Conservation (phyloP, 1,284 basidiomycete genomes). For the Rhodotorula sp. region DNA sequence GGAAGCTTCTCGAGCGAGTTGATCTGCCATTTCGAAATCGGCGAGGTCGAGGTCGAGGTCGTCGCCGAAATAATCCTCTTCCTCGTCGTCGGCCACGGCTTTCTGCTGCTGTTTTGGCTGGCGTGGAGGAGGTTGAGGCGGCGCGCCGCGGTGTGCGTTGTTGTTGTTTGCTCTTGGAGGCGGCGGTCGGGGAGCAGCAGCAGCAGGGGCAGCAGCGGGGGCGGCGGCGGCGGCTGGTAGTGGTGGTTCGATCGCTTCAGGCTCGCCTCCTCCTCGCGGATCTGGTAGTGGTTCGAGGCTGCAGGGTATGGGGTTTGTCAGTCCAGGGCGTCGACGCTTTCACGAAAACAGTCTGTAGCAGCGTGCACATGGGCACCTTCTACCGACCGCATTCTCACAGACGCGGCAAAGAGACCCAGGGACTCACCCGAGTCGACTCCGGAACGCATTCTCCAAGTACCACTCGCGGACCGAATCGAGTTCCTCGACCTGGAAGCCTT, state of each 20-base stretch:
- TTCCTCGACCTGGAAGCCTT: slow-evolving; percentile 40
- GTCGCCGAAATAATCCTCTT: background rate
- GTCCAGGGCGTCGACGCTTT: background rate
- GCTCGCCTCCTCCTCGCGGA: background rate
- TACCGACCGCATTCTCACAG: background rate
- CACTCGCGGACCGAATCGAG: slow-evolving; percentile 22
- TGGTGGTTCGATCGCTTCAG: background rate
- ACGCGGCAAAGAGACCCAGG: fast-evolving
- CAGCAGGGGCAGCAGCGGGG: background rate
- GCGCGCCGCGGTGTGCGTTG: background rate
- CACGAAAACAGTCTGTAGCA: background rate
- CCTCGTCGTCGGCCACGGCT: background rate
- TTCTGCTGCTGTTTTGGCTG: background rate
- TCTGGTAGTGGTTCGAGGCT: slow-evolving; percentile 16
- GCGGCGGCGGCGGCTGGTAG: background rate
- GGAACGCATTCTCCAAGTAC: slow-evolving; percentile 28
- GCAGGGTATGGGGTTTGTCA: background rate
- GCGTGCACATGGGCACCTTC: background rate
- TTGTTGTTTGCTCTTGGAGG: background rate
- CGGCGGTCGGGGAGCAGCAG: background rate
- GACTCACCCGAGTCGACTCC: slow-evolving; percentile 27
- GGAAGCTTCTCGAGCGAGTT: background rate
- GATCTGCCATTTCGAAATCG: background rate
- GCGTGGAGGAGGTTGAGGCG: background rate
- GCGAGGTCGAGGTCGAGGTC: background rate